Evolutionary conservation across 1,284 basidiomycete genomes (phyloP).

Genomic region (Coniferiporia weirii): DNA sequence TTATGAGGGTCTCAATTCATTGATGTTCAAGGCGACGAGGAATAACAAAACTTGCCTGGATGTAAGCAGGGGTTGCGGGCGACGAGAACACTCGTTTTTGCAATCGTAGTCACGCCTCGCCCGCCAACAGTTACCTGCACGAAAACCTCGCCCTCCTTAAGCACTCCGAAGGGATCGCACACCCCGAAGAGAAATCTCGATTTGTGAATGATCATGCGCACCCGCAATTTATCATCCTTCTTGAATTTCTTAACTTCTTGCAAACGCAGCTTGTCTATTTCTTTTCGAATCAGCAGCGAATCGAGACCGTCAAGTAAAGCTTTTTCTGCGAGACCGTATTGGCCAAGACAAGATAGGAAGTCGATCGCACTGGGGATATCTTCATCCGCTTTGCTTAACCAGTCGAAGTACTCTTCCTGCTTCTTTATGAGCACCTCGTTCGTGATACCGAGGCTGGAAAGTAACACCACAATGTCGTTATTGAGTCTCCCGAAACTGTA

Average conservation of each 20-base stretch:
- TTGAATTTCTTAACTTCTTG: slow-evolving; percentile 46
- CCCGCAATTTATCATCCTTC: slow-evolving; percentile 49
- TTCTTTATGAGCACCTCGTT: slow-evolving; percentile 48
- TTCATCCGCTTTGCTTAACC: slow-evolving; percentile 44
- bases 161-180: slow-evolving; percentile 56
- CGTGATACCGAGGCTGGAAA: slow-evolving; percentile 55
- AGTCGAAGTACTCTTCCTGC: slow-evolving; percentile 52
- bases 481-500: slow-evolving; percentile 60
- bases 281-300: slow-evolving; percentile 27
- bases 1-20: slow-evolving; percentile 21
- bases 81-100: slow-evolving; percentile 54
- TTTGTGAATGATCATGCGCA: slow-evolving; percentile 54
- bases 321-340: slow-evolving; percentile 44
- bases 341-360: slow-evolving; percentile 45
- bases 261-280: slow-evolving; percentile 40
- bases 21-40: neutral
- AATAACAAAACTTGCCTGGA: slow-evolving; percentile 38
- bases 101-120: slow-evolving; percentile 47
- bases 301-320: slow-evolving; percentile 52
- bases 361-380: slow-evolving; percentile 47
- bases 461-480: slow-evolving; percentile 60
- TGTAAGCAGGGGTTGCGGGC: slow-evolving; percentile 64
- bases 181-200: slow-evolving; percentile 59
- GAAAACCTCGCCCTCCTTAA: slow-evolving; percentile 58
- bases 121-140: slow-evolving; percentile 49